Evolutionary conservation across 176 grass and related monocot genomes (phyloP).

Genomic region (Aegilops longissima): DNA sequence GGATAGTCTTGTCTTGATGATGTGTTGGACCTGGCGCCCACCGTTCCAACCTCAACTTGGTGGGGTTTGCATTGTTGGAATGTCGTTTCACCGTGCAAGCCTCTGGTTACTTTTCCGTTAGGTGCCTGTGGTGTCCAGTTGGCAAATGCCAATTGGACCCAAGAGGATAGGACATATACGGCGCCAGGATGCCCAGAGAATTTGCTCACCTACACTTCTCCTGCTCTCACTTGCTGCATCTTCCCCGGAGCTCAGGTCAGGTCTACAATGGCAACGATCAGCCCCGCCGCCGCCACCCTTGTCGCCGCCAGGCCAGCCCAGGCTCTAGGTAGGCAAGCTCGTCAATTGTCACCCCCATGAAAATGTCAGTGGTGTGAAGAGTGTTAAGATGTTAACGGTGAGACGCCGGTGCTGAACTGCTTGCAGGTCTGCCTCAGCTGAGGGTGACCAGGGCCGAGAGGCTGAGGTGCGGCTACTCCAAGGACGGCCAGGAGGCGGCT

Average conservation of each 20-base stretch:
- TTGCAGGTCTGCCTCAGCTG: slow-evolving; percentile 59
- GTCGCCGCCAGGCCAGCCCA: slow-evolving; percentile 35
- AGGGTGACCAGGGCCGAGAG: slow-evolving; percentile 44
- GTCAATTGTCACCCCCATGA: neutral
- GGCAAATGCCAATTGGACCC: slow-evolving; percentile 22
- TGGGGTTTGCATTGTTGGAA: too few relatives aligned
- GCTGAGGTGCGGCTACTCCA: slow-evolving; percentile 53
- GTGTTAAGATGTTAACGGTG: neutral
- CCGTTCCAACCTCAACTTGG: neutral
- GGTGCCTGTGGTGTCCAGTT: slow-evolving; percentile 26
- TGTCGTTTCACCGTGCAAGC: neutral
- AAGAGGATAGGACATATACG: slow-evolving; percentile 33
- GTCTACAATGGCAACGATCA: slow-evolving; percentile 53
- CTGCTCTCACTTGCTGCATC: slow-evolving; percentile 25
- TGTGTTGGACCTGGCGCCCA: neutral
- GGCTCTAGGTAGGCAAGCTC: slow-evolving; percentile 27
- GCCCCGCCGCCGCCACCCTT: slow-evolving; percentile 25
- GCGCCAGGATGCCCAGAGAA: slow-evolving; percentile 21
- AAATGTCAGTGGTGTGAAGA: neutral
- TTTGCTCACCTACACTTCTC: slow-evolving; percentile 32
- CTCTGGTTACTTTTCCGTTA: slow-evolving; percentile 2
- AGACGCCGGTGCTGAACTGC: neutral
- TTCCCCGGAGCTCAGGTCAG: neutral
- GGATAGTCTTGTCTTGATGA: neutral
- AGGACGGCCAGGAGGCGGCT: neutral